Evolutionary conservation across 257 asterid species (phyloP).

Genomic region (Anisodus tanguticus): DNA sequence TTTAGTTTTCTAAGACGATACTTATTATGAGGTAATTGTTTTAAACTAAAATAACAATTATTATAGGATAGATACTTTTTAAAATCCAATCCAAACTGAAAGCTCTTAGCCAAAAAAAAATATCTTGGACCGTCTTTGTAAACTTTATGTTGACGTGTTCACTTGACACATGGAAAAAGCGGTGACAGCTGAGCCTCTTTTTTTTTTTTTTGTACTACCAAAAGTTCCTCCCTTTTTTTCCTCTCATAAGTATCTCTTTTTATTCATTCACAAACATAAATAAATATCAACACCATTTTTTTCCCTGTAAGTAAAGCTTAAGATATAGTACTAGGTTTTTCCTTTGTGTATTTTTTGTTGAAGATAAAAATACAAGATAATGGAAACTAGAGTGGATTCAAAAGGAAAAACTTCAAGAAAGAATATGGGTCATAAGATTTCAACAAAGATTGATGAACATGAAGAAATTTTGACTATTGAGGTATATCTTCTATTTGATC

Average conservation of each 20-base stretch:
- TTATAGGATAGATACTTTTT: too few relatives aligned
- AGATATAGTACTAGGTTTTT: neutral
- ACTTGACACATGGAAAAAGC: constrained; percentile 30
- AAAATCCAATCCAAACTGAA: neutral
- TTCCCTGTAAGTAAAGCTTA: neutral
- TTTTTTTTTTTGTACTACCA: neutral
- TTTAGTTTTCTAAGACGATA: too few relatives aligned
- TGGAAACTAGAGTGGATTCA: constrained; percentile 9
- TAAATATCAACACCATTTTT: neutral
- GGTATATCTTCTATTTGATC: constrained; percentile 22
- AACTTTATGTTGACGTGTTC: constrained; percentile 19
- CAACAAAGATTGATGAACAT: constrained; percentile 25
- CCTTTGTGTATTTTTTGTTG: too few relatives aligned
- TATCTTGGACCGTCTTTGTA: neutral
- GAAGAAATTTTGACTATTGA: constrained; percentile 46
- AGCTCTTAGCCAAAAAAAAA: neutral
- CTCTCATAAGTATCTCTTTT: neutral
- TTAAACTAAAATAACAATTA: too few relatives aligned
- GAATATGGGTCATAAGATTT: too few relatives aligned
- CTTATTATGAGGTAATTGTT: too few relatives aligned
- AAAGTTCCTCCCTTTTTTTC: neutral
- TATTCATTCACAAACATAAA: neutral
- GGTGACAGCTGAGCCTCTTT: constrained; percentile 29
- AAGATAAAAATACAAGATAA: neutral
- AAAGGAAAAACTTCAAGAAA: neutral